phyloP scores from a whole-genome alignment of 2,329 filamentous ascomycete genomes.

The Fusarium anguioides region DNA sequence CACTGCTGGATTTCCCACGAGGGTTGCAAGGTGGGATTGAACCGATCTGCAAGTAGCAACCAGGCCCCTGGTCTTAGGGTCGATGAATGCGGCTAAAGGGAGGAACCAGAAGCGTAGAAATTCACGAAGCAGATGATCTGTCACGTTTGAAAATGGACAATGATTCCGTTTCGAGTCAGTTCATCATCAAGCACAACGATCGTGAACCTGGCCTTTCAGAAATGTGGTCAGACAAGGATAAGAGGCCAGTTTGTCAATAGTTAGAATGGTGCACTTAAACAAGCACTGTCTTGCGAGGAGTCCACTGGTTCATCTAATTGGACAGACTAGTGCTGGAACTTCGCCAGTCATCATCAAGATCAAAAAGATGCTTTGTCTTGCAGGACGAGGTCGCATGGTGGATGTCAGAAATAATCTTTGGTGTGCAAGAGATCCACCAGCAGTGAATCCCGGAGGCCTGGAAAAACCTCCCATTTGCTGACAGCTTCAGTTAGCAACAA shows the following conservation, averaged over 20 bases:
- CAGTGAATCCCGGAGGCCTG: constrained; percentile 43
- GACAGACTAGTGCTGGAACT: constrained; percentile 10
- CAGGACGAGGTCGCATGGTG: constrained; percentile 25
- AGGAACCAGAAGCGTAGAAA: constrained; percentile 31
- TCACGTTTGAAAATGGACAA: constrained; percentile 4
- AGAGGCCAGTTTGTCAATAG: constrained; percentile 19
- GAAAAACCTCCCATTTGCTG: constrained; percentile 47
- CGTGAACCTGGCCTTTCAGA: background rate
- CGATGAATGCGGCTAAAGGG: constrained; percentile 38
- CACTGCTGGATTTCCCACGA: constrained; percentile 28
- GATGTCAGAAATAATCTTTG: constrained; percentile 48
- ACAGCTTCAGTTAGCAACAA: constrained; percentile 27
- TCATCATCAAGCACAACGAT: background rate
- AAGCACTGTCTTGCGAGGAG: constrained; percentile 12
- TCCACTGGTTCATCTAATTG: constrained; percentile 15
- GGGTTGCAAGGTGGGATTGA: constrained; percentile 41
- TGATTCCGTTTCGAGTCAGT: background rate
- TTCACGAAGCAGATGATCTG: constrained; percentile 3
- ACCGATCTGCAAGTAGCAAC: constrained; percentile 45
- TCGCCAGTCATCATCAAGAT: constrained; percentile 19
- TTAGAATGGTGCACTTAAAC: background rate
- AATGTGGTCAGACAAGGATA: background rate
- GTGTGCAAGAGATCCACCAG: constrained; percentile 42
- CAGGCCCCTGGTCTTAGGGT: constrained; percentile 39
- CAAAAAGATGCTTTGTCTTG: constrained; percentile 28